Base-by-base conservation (phyloP, 495 filamentous ascomycete genomes). In the Penicillium salamii region DNA sequence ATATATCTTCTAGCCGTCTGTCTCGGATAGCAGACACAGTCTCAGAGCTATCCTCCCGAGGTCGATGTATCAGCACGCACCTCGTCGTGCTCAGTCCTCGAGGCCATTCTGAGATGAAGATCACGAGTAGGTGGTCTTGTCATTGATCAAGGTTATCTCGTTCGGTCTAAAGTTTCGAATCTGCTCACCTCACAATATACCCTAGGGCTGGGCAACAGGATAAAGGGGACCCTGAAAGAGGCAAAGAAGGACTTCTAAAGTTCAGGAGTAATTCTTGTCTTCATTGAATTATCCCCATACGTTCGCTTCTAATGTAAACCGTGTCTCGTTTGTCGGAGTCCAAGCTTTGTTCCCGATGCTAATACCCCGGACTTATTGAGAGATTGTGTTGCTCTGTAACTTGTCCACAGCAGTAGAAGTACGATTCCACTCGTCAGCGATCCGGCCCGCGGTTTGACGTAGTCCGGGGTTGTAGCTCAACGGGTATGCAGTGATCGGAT, bases 1-100 rank as follows among this genome's bases (percentile, higher is more conserved):
- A 57, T 50, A 53, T 42, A 50, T 44, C 24, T 49, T 20, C 45
- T 29, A 38, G 33, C 54, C 32, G 42, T 53, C 54, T 64, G 58
- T 64, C 61, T 61, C 61, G 58, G 61, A 56, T 64, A 55, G 41
- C 21, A 50, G 46, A 64, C 52, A 50, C 38, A 52, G 56, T 8
- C 50, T 53, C 53, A 49, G 33, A 18, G 36, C 46, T 7, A 29
- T 44, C 51, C 48, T 63, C 45, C 4, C 4, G 8, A 26, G 23
- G 23, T 26, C 23, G 23, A 26, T 8, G 8, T 3, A 26, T 8
- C 8, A 26, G 23, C 23, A 26, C 23, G 11, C 32, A 34, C 24
- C 21, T 20, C 7, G 12, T 29, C 13, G 31, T 47, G 40, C 52
- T 58, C 47, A 58, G 54, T 54, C 47, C 54, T 56, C 54, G 49